These are phyloP conservation scores for Symbiodinium natans DNA, from an alignment of 73 alveolate genomes.

Conservation along the genomic window DNA sequence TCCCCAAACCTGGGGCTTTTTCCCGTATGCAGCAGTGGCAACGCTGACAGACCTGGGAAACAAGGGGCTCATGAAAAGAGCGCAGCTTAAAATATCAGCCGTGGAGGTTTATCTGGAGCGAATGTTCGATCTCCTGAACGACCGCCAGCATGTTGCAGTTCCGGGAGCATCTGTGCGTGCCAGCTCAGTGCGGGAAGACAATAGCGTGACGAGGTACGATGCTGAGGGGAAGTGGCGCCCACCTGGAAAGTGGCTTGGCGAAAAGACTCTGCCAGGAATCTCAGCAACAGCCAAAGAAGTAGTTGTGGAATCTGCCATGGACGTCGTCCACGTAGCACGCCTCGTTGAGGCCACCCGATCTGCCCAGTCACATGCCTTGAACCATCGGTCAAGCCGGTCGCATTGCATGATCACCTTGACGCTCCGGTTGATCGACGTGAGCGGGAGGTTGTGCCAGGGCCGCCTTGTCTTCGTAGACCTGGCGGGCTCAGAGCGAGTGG, in stretches of 20 bases:
- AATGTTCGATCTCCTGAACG: background rate
- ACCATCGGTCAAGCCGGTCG: background rate
- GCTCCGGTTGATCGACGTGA: conserved; percentile 44
- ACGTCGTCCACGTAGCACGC: conserved; percentile 64
- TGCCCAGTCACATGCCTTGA: conserved; percentile 52
- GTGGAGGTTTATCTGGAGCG: conserved; percentile 56
- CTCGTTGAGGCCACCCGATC: conserved; percentile 55
- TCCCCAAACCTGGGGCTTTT: background rate
- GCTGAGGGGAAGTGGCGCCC: background rate
- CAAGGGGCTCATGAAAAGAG: conserved; percentile 8
- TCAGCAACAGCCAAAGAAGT: background rate
- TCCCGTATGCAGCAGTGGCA: conserved; percentile 50
- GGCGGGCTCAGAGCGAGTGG: conserved; percentile 77
- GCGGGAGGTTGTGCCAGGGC: conserved; percentile 14
- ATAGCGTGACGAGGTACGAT: background rate
- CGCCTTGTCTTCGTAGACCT: conserved; percentile 71
- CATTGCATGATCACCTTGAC: conserved; percentile 59
- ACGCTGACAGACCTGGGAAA: background rate
- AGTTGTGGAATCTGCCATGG: background rate
- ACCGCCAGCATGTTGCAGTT: conserved; percentile 27
- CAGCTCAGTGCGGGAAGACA: conserved; percentile 13
- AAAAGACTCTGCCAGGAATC: background rate
- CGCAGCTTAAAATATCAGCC: conserved; percentile 43
- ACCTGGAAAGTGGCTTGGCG: background rate
- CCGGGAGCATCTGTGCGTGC: conserved; percentile 84